A percentile compares a stretch with the other conserved stretches of the same genome.
phyloP scores from a whole-genome alignment of 805 yeast species.

The Sugiyamaella lignohabitans region DNA sequence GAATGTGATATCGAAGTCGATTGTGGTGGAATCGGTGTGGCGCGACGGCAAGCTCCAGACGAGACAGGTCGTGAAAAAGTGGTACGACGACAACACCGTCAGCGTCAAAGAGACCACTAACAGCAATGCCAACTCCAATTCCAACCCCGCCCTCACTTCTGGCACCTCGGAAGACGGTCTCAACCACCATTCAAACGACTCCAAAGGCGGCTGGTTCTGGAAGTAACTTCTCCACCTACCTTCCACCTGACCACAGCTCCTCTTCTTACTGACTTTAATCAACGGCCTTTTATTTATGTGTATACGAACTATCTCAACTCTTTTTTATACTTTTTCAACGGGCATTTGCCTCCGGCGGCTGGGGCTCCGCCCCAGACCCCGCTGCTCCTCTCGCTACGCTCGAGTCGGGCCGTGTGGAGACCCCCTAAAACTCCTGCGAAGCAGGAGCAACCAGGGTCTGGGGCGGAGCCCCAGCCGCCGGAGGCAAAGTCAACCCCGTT shows the following conservation, averaged over 20 bases:
- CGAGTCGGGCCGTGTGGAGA: no score
- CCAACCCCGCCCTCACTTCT: background rate
- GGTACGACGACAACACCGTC: constrained; percentile 30
- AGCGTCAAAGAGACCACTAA: constrained; percentile 25
- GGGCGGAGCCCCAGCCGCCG: no score
- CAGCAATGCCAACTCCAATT: constrained; percentile 3
- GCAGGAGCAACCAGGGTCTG: no score
- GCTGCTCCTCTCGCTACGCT: no score
- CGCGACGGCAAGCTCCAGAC: constrained; percentile 28
- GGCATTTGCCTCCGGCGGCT: no score
- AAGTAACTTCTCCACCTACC: background rate
- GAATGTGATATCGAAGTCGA: constrained; percentile 23
- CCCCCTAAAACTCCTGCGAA: no score
- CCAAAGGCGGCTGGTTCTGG: background rate
- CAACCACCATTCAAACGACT: background rate
- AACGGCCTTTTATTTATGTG: background rate
- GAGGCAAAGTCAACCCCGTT: no score
- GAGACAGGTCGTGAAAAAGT: constrained; percentile 26
- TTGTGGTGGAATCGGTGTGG: constrained; percentile 23
- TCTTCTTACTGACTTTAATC: no score
- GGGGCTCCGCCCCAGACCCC: no score
- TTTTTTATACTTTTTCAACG: no score
- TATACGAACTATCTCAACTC: background rate
- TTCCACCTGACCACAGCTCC: background rate
- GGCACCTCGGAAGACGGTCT: no score